These are phyloP conservation scores for Osmozyma mogii DNA, from an alignment of 805 yeast genomes.

Conservation along the genomic window DNA sequence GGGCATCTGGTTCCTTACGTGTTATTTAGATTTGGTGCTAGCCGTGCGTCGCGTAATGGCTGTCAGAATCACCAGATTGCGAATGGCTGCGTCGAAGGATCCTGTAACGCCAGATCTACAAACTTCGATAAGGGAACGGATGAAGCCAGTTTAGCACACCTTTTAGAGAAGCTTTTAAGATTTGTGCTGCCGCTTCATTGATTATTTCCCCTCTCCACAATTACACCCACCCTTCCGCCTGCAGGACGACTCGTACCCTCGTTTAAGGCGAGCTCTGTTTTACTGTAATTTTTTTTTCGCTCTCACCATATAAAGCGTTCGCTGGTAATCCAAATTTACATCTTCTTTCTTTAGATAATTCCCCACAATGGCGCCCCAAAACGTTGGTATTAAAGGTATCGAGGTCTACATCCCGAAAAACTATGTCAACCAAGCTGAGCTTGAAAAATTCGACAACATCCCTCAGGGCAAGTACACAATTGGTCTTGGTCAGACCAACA, in stretches of 20 bases:
- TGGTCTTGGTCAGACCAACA: conserved; percentile 97
- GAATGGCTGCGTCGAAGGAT: too few species aligned
- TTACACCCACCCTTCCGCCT: too few species aligned
- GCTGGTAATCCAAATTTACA: conserved; percentile 1
- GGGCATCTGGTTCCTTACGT: too few species aligned
- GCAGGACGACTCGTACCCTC: conserved; percentile 6
- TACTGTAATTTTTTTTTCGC: background rate
- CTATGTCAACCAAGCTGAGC: conserved; percentile 78
- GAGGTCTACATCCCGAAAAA: conserved; percentile 84
- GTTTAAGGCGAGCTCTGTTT: conserved; percentile 2
- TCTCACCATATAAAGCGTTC: background rate
- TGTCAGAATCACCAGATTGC: too few species aligned
- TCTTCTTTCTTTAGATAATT: background rate
- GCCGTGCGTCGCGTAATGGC: too few species aligned
- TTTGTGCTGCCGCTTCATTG: too few species aligned
- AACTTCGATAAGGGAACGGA: too few species aligned
- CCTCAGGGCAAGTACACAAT: conserved; percentile 95
- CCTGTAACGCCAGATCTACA: too few species aligned
- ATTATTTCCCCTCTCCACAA: too few species aligned
- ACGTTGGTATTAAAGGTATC: conserved; percentile 95
- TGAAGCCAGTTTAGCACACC: too few species aligned
- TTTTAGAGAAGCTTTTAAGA: too few species aligned
- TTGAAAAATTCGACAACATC: conserved; percentile 79
- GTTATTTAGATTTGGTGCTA: too few species aligned
- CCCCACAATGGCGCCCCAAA: conserved; percentile 42